Evolutionary conservation across 352 stramenopile species (phyloP).

Genomic region (Phytophthora uliginosa): DNA sequence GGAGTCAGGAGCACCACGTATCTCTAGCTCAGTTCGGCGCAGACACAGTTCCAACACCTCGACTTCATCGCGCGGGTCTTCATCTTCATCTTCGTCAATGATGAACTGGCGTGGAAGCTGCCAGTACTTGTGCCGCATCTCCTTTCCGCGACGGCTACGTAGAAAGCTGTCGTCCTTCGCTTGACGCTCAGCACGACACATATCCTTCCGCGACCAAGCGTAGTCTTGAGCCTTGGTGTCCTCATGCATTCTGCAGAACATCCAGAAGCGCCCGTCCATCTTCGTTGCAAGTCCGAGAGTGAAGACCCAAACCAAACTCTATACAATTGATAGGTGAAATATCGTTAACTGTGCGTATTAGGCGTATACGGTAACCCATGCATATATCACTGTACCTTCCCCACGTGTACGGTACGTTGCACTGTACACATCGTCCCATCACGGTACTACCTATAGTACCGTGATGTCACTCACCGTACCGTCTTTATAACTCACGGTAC

Average conservation of each 20-base stretch:
- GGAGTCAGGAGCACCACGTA: not conserved
- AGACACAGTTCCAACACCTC: not conserved
- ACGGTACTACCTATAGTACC: no score
- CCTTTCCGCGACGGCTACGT: not conserved
- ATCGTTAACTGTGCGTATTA: no score
- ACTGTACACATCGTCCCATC: no score
- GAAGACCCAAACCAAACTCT: not conserved
- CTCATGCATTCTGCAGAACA: not conserved
- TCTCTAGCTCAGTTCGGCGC: not conserved
- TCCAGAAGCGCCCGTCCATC: constrained; percentile 1
- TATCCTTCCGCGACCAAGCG: not conserved
- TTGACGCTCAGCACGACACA: not conserved
- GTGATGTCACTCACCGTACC: no score
- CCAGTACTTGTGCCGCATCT: not conserved
- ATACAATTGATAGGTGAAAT: no score
- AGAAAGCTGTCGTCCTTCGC: not conserved
- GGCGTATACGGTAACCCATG: no score
- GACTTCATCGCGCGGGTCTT: not conserved
- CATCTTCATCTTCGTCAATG: not conserved
- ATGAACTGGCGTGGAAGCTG: not conserved
- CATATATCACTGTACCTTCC: no score
- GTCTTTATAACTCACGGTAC: no score
- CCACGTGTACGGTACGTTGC: no score
- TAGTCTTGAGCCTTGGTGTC: not conserved
- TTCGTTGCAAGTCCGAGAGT: not conserved